phyloP scores from a whole-genome alignment of 2,329 filamentous ascomycete species.

The Nannizziopsis arthrosporioides region DNA sequence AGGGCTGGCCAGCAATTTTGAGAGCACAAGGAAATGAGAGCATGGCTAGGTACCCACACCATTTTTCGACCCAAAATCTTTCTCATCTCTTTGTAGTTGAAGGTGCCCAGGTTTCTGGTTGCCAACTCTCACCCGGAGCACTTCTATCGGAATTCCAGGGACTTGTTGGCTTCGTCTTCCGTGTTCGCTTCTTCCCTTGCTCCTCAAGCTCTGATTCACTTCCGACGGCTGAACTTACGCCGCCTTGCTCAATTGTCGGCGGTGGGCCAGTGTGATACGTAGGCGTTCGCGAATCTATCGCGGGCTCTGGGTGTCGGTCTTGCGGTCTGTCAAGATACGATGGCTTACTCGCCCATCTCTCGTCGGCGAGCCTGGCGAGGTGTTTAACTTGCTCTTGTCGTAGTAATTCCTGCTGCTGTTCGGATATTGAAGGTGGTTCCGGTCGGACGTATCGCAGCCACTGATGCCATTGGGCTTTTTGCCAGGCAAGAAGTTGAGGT shows the following conservation, averaged over 20 bases:
- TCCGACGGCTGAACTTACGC: constrained; percentile 23
- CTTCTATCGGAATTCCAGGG: constrained; percentile 49
- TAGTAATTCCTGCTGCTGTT: constrained; percentile 47
- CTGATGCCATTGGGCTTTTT: constrained; percentile 53
- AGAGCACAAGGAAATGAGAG: no score
- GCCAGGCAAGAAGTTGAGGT: constrained; percentile 13
- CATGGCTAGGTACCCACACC: no score
- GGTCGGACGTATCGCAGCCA: constrained; percentile 53
- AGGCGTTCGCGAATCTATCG: constrained; percentile 34
- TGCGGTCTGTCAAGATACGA: constrained; percentile 48
- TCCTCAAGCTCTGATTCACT: constrained; percentile 24
- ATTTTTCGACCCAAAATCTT: neutral
- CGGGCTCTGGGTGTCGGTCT: constrained; percentile 35
- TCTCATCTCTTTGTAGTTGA: constrained; percentile 30
- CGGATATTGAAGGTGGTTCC: constrained; percentile 45
- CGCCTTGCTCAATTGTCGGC: constrained; percentile 19
- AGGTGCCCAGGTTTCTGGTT: constrained; percentile 53
- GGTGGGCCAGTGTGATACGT: constrained; percentile 23
- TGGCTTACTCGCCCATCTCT: constrained; percentile 49
- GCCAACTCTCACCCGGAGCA: constrained; percentile 55
- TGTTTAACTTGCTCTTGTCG: constrained; percentile 49
- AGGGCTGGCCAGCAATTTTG: no score
- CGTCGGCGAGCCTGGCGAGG: constrained; percentile 49
- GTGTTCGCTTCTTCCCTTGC: constrained; percentile 12
- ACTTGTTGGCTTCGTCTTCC: constrained; percentile 22